These are phyloP conservation scores for Arthrobotrys entomopaga DNA, from an alignment of 2,329 filamentous ascomycete species.

Conservation along the genomic window DNA sequence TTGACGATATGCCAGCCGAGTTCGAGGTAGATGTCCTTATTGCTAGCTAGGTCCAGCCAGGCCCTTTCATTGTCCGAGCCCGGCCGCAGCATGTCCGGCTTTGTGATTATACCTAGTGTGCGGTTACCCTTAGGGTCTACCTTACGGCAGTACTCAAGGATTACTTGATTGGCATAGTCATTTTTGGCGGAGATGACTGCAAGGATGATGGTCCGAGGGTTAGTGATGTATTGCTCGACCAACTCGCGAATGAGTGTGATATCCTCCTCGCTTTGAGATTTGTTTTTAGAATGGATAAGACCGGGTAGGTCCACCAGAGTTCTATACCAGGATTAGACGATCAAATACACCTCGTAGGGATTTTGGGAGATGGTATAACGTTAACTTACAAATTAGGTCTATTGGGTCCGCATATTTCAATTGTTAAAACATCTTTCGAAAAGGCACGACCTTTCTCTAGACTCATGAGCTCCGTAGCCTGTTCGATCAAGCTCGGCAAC, in stretches of 20 bases:
- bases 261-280: slow-evolving; percentile 64
- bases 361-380: not conserved
- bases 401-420: slow-evolving; percentile 65
- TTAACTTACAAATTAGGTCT: slow-evolving; percentile 62
- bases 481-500: slow-evolving; percentile 66
- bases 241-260: slow-evolving; percentile 65
- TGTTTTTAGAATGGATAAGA: slow-evolving; percentile 67
- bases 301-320: slow-evolving; percentile 70
- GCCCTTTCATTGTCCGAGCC: slow-evolving; percentile 63
- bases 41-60: slow-evolving; percentile 58
- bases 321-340: not conserved
- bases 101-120: slow-evolving; percentile 70
- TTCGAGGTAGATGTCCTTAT: slow-evolving; percentile 55
- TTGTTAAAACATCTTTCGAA: slow-evolving; percentile 65
- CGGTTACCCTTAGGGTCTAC: slow-evolving; percentile 63
- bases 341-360: not conserved
- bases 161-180: slow-evolving; percentile 69
- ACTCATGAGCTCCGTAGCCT: slow-evolving; percentile 68
- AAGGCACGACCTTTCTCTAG: slow-evolving; percentile 62
- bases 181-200: slow-evolving; percentile 67
- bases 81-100: slow-evolving; percentile 65
- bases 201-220: slow-evolving; percentile 70
- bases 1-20: slow-evolving; percentile 69
- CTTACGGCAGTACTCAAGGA: slow-evolving; percentile 66
- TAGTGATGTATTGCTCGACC: slow-evolving; percentile 68